Evolutionary conservation across 1,284 basidiomycete species (phyloP).

Genomic region (Melanopsichium pennsylvanicum): DNA sequence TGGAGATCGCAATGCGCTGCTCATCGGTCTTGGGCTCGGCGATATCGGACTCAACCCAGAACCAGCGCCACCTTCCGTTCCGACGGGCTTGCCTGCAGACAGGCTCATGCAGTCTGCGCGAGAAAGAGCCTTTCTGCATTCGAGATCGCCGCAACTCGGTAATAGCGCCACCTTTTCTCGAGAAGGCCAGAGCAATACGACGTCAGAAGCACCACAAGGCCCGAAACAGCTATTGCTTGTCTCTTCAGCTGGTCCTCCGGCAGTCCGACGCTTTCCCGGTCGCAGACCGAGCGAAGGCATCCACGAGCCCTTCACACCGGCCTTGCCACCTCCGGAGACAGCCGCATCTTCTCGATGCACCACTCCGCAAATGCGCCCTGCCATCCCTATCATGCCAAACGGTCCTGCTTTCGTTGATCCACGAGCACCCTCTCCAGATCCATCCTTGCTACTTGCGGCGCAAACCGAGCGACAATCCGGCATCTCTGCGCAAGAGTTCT

Average conservation of each 20-base stretch:
- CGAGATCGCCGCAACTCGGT: slow-evolving; percentile 17
- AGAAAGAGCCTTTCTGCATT: not conserved
- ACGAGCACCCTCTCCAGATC: slow-evolving; percentile 17
- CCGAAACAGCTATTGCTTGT: slow-evolving; percentile 35
- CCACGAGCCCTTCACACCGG: slow-evolving; percentile 12
- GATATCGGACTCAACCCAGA: slow-evolving; percentile 8
- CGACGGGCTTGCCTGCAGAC: slow-evolving; percentile 1
- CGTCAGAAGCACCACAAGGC: slow-evolving; percentile 5
- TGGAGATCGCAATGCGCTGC: slow-evolving; percentile 23
- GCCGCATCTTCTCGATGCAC: slow-evolving; percentile 22
- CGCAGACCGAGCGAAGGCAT: slow-evolving; percentile 25
- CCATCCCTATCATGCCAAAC: slow-evolving; percentile 41
- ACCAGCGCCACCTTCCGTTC: not conserved
- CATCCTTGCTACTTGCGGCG: not conserved
- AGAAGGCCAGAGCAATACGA: not conserved
- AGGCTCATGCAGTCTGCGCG: slow-evolving; percentile 8
- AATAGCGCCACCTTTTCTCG: not conserved
- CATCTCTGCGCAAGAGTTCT: slow-evolving; percentile 27
- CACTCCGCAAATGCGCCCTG: slow-evolving; percentile 30
- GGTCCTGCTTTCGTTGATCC: slow-evolving; percentile 26
- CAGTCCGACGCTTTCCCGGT: slow-evolving; percentile 21
- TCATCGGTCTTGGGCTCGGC: slow-evolving; percentile 26
- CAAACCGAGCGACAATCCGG: slow-evolving; percentile 1
- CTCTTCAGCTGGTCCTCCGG: slow-evolving; percentile 30
- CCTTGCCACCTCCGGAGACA: not conserved